Evolutionary conservation across 129 eudicot genomes (phyloP).

Genomic region (Lactuca sativa): DNA sequence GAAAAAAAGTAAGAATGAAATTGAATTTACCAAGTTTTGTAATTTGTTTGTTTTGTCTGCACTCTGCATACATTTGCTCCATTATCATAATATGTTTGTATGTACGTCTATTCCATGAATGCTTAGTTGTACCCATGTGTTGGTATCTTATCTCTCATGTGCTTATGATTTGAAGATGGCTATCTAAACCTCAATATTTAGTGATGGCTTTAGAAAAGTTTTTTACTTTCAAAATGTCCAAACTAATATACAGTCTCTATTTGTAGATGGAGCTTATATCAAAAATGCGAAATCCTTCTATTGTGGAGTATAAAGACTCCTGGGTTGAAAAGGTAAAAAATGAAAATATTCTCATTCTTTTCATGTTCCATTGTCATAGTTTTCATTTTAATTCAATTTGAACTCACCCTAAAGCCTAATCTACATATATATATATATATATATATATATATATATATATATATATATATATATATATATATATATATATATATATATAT

Average conservation of each 20-base stretch:
- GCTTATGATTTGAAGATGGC: not conserved
- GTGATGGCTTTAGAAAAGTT: no score
- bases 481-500: no score
- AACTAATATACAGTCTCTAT: constrained; percentile 14
- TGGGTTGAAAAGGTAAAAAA: constrained; percentile 94
- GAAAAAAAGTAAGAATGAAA: constrained; percentile 73
- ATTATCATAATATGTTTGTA: constrained; percentile 7
- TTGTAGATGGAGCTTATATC: constrained; percentile 95
- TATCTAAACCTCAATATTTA: constrained; percentile 1
- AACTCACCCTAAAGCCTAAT: not conserved
- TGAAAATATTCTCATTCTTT: constrained; percentile 1
- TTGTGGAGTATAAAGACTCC: constrained; percentile 96
- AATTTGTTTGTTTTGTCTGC: constrained; percentile 1
- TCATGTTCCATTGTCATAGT: constrained; percentile 12
- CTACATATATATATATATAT: constrained; percentile 9
- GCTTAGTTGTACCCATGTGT: constrained; percentile 11
- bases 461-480: no score
- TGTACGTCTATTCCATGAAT: constrained; percentile 11
- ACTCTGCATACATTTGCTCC: not conserved
- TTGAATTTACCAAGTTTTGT: not conserved
- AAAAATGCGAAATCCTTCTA: constrained; percentile 79
- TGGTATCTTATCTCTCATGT: constrained; percentile 1
- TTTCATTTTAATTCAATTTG: constrained; percentile 1
- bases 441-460: no score
- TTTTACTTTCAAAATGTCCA: constrained; percentile 13